A percentile compares a stretch with the other conserved stretches of the same genome.
These are phyloP conservation scores for Malus sylvestris DNA, from an alignment of 306 rosid genomes.

Conservation along the genomic window DNA sequence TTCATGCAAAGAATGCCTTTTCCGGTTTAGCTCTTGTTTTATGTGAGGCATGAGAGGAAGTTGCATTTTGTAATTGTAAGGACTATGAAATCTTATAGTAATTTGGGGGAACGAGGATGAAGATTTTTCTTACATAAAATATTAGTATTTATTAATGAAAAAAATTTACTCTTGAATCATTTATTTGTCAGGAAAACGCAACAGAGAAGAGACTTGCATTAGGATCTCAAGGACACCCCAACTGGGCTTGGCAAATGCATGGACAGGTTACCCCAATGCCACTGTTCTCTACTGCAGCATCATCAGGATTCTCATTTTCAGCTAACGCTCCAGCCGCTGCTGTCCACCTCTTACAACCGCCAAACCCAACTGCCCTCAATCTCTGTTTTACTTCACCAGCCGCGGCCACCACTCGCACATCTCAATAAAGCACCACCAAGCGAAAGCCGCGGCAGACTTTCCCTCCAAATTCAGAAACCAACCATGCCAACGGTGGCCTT, in stretches of 20 bases:
- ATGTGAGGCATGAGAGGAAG: not conserved
- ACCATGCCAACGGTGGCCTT: conserved; percentile 9
- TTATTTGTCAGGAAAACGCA: conserved; percentile 65
- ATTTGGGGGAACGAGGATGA: not conserved
- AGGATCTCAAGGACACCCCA: conserved; percentile 62
- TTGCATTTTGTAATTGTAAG: not conserved
- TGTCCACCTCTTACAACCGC: conserved; percentile 35
- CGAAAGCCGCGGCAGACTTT: conserved; percentile 21
- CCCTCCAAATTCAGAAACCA: conserved; percentile 4
- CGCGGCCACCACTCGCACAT: conserved; percentile 29
- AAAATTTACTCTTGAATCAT: conserved; percentile 12
- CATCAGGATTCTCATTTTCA: conserved; percentile 99
- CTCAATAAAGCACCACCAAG: conserved; percentile 42
- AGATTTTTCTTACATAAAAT: not conserved
- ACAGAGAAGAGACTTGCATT: conserved; percentile 47
- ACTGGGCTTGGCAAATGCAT: conserved; percentile 70
- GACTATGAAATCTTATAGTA: not conserved
- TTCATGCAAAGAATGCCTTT: not conserved
- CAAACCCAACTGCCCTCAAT: conserved; percentile 35
- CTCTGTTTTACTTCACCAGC: conserved; percentile 51
- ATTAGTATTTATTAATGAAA: not conserved
- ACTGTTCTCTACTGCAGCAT: conserved; percentile 95
- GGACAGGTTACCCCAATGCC: conserved; percentile 61
- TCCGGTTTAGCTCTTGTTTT: not conserved
- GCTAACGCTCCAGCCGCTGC: conserved; percentile 56